Evolutionary conservation across 495 filamentous ascomycete genomes (phyloP).

Genomic region (Penicillium desertorum): DNA sequence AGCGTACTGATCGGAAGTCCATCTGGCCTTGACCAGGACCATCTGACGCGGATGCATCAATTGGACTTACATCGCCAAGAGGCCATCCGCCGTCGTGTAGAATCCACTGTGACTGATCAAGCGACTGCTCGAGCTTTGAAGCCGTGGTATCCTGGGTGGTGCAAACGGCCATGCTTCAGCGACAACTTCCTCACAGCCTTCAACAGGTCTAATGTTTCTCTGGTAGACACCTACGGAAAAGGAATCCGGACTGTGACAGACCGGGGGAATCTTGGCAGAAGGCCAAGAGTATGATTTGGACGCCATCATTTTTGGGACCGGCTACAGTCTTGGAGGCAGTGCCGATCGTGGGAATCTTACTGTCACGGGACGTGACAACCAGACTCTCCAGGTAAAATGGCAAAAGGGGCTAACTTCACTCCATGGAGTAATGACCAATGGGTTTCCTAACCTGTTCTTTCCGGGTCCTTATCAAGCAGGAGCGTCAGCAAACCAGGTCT

Average conservation of each 20-base stretch:
- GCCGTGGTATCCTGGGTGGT: constrained; percentile 34
- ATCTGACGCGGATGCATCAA: neutral
- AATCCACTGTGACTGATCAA: constrained; percentile 15
- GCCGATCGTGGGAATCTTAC: constrained; percentile 39
- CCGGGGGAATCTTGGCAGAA: constrained; percentile 26
- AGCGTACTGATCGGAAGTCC: constrained; percentile 2
- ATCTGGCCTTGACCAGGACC: neutral
- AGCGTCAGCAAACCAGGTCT: constrained; percentile 36
- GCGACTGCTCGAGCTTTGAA: constrained; percentile 28
- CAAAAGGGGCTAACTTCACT: constrained; percentile 37
- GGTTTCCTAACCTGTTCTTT: constrained; percentile 58
- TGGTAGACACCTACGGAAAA: constrained; percentile 35
- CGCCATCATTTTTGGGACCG: constrained; percentile 38
- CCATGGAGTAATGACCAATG: constrained; percentile 43
- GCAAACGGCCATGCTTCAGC: constrained; percentile 36
- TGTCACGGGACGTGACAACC: constrained; percentile 42
- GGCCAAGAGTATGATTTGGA: constrained; percentile 38
- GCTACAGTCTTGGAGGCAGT: constrained; percentile 27
- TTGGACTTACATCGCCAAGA: constrained; percentile 8
- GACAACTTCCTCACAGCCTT: constrained; percentile 36
- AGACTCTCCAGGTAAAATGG: constrained; percentile 47
- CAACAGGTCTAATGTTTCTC: constrained; percentile 27
- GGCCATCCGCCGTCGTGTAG: constrained; percentile 6
- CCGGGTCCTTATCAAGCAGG: constrained; percentile 39
- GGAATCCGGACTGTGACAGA: constrained; percentile 23